Evolutionary conservation across 78 protist genomes (phyloP).

Genomic region (slime mould (Dictyostelium discoideum)): DNA sequence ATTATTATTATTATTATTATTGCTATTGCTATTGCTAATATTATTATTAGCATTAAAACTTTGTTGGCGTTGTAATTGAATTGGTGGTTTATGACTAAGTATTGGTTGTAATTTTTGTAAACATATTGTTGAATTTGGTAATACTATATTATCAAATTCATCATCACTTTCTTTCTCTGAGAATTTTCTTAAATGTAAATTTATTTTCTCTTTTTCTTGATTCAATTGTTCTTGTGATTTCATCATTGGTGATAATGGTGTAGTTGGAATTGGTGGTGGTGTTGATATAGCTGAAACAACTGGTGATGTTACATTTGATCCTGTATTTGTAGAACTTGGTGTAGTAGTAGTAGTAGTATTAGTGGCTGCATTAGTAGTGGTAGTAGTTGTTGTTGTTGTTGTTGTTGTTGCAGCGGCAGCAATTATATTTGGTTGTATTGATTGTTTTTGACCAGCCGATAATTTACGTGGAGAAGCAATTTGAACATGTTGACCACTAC

Average conservation of each 20-base stretch:
- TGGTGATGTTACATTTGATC: not conserved
- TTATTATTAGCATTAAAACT: not conserved
- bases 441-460: constrained; percentile 13
- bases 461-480: constrained; percentile 20
- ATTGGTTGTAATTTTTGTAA: not conserved
- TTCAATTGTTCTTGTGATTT: not conserved
- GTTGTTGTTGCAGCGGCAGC: not conserved
- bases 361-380: not conserved
- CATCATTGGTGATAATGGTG: constrained; percentile 3
- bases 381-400: no score
- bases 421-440: not conserved
- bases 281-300: not conserved
- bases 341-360: not conserved
- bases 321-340: not conserved
- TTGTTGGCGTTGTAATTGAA: constrained; percentile 4
- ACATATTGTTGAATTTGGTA: not conserved
- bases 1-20: not conserved
- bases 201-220: constrained; percentile 26
- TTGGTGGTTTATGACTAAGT: not conserved
- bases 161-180: constrained; percentile 43
- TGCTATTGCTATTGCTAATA: not conserved
- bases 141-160: not conserved
- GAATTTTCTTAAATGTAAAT: constrained; percentile 13
- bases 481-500: not conserved
- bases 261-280: constrained; percentile 2